Conservation (phyloP, 768 basidiomycete species). For the Nidula microcarpa region DNA sequence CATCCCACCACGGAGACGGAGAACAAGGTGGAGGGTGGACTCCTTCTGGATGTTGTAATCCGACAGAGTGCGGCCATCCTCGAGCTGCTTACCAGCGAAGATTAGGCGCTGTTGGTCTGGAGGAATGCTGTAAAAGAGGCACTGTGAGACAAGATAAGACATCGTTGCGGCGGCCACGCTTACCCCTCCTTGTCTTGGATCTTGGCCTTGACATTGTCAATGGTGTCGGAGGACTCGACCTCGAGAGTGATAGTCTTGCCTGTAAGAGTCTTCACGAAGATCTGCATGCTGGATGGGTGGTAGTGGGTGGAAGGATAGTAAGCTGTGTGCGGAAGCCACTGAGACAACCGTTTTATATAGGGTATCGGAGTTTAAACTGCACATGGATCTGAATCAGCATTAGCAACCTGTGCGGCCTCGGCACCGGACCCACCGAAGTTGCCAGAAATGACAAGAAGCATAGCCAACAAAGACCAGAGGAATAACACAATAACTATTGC, state of each 20-base stretch:
- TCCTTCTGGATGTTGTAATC: no score
- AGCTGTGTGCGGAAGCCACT: slow-evolving; percentile 4
- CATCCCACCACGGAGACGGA: no score
- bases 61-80: no score
- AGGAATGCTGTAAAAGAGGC: slow-evolving; percentile 47
- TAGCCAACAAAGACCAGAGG: no score
- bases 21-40: no score
- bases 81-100: no score
- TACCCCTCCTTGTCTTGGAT: slow-evolving; percentile 86
- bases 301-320: slow-evolving; percentile 7
- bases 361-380: slow-evolving; percentile 35
- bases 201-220: no score
- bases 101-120: no score
- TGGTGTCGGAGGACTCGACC: no score
- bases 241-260: slow-evolving; percentile 83
- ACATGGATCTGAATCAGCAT: slow-evolving; percentile 23
- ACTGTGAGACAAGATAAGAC: slow-evolving; percentile 6
- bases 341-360: slow-evolving; percentile 19
- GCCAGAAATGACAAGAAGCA: background rate
- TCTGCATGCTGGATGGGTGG: slow-evolving; percentile 33
- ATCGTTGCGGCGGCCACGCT: slow-evolving; percentile 13
- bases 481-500: no score
- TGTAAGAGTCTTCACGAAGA: slow-evolving; percentile 54
- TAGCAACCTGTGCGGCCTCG: background rate
- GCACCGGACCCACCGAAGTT: background rate